Percentiles rank a stretch among this genome's conserved stretches.
phyloP scores from a whole-genome alignment of 2,329 filamentous ascomycete species.

The Amphichorda felina region DNA sequence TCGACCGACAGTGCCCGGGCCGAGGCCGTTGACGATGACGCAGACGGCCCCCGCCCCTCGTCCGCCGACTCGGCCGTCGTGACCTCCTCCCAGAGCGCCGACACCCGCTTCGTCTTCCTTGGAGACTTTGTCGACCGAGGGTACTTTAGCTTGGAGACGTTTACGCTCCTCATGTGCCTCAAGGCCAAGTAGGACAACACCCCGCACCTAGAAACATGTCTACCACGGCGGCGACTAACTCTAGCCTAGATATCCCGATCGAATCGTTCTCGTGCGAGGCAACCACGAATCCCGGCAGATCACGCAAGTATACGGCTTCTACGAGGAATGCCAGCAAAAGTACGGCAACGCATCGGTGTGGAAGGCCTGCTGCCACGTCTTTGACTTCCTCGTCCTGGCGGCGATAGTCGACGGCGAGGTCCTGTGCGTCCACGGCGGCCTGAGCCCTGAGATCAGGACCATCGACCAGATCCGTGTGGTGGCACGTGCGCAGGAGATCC shows the following conservation, averaged over 20 bases:
- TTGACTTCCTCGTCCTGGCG: constrained; percentile 91
- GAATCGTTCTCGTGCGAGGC: constrained; percentile 90
- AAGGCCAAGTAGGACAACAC: constrained; percentile 55
- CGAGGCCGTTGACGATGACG: constrained; percentile 36
- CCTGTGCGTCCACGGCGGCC: constrained; percentile 91
- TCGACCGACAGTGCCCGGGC: constrained; percentile 21
- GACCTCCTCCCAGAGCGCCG: constrained; percentile 31
- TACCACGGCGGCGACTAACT: neutral
- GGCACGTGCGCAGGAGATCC: constrained; percentile 93
- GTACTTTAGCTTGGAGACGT: constrained; percentile 96
- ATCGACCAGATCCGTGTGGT: constrained; percentile 99
- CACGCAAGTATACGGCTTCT: constrained; percentile 97
- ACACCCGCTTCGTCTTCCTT: constrained; percentile 47
- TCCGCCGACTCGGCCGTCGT: constrained; percentile 20
- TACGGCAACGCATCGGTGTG: constrained; percentile 99
- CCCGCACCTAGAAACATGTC: neutral
- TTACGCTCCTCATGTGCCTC: constrained; percentile 90
- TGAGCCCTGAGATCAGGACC: constrained; percentile 84
- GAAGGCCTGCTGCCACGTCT: constrained; percentile 99
- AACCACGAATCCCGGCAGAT: constrained; percentile 98
- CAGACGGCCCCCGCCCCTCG: constrained; percentile 26
- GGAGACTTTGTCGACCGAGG: constrained; percentile 97
- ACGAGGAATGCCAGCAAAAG: constrained; percentile 95
- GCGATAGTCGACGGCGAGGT: constrained; percentile 98
- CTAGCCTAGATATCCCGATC: constrained; percentile 66